Evolutionary conservation across 176 grass and related monocot genomes (phyloP), one percentile per base, ranked within the genome.

Genomic region (Zoysia pacifica): DNA sequence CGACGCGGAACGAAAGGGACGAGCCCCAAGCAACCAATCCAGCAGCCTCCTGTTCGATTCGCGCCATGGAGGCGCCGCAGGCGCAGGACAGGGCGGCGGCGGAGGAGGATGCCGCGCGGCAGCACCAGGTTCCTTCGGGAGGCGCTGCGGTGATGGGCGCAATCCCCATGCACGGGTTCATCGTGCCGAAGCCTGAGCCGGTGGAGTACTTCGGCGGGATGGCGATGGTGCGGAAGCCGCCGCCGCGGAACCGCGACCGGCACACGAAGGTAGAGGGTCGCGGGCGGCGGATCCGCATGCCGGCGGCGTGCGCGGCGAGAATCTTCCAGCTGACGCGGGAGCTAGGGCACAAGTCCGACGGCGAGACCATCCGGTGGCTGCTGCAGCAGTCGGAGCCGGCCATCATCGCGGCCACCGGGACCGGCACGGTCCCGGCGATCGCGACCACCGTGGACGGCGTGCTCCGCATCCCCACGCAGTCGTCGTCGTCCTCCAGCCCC

Each of bases 281-380:
- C 19, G 91, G 94, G 63, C 85, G 94, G 35, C 86, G 94, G 88
- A 97, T 97, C 89, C 91, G 89, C 35, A 97, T 97, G 94, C 94
- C 94, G 37, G 91, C 91, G 40, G 85, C 91, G 59, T 97, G 94
- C 73, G 94, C 91, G 14, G 94, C 94, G 0, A 86, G 94, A 81
- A 97, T 97, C 81, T 97, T 97, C 89, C 94, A 97, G 87, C 82
- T 97, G 4, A 97, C 94, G 46, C 85, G 94, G n/a, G 94, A 97
- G 86, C 92, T 97, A 5, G 94, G 91, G 35, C 94, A 97, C 85
- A 97, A 97, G 80, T 97, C 94, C 14, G 94, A 97, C 85, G 94
- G 94, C 40, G 94, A 97, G 86, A 97, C 94, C 74, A 91, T 97
- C 72, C 89, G 94, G 76, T 97, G 94, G 94, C 79, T 97, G 55